These are phyloP conservation scores for Dillenia turbinata DNA, from an alignment of 164 flowering plant genomes.

Conservation along the genomic window DNA sequence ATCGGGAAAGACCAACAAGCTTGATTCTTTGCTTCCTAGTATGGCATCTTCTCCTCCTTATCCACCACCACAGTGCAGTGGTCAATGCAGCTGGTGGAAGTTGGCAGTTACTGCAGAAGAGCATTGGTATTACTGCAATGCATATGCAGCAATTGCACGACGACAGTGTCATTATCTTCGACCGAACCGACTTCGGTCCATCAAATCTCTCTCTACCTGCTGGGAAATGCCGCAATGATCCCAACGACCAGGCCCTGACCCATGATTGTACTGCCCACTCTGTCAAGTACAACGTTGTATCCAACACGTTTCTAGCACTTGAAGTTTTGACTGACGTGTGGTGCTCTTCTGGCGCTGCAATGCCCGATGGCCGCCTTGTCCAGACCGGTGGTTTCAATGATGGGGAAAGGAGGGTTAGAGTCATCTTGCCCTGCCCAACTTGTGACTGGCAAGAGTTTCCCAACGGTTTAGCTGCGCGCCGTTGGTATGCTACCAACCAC, in stretches of 20 bases:
- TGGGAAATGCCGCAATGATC: constrained; percentile 8
- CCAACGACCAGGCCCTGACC: constrained; percentile 1
- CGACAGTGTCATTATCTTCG: constrained; percentile 16
- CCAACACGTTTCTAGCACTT: constrained; percentile 14
- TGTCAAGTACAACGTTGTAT: constrained; percentile 1
- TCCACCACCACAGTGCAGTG: not conserved
- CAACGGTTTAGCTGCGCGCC: not conserved
- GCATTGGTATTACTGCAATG: constrained; percentile 18
- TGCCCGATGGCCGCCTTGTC: constrained; percentile 16
- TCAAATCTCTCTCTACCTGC: constrained; percentile 16
- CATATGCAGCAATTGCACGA: constrained; percentile 18
- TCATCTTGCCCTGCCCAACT: constrained; percentile 3
- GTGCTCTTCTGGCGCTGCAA: constrained; percentile 16
- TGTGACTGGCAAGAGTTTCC: constrained; percentile 14
- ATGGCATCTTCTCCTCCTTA: not conserved
- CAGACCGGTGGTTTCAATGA: constrained; percentile 18
- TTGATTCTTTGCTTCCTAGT: not conserved
- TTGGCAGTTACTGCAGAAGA: constrained; percentile 11
- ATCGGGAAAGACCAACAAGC: too few relatives aligned
- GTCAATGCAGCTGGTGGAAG: constrained; percentile 3
- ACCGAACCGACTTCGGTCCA: constrained; percentile 17
- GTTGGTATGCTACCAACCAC: constrained; percentile 26
- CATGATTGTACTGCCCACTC: constrained; percentile 15
- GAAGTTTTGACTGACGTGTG: constrained; percentile 14
- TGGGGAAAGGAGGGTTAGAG: constrained; percentile 7